A percentile compares a stretch with the other conserved stretches of the same genome.
phyloP scores from a whole-genome alignment of 1,284 basidiomycete species.

The Austropuccinia psidii region DNA sequence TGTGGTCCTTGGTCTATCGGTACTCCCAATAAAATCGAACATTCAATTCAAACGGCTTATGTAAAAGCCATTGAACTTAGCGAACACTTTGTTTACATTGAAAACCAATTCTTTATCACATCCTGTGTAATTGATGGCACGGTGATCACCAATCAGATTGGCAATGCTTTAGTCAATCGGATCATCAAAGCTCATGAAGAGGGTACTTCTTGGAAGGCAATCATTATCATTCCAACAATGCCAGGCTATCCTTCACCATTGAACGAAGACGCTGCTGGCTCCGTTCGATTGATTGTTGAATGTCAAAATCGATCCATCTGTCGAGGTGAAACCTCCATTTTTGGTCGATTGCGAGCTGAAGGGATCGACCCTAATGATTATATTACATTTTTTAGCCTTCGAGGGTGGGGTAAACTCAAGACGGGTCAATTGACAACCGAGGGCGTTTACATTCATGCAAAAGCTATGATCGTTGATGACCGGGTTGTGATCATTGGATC shows the following conservation, averaged over 20 bases:
- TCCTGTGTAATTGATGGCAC: conserved; percentile 83
- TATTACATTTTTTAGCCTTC: conserved; percentile 80
- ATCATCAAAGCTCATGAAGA: conserved; percentile 83
- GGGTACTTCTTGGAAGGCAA: conserved; percentile 76
- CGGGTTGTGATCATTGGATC: conserved; percentile 96
- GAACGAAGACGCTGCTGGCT: conserved; percentile 83
- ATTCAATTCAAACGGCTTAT: conserved; percentile 92
- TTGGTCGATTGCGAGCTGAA: conserved; percentile 72
- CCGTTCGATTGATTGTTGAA: conserved; percentile 83
- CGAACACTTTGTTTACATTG: conserved; percentile 87
- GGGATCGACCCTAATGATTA: conserved; percentile 90
- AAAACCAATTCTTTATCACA: conserved; percentile 98
- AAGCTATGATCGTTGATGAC: conserved; percentile 91
- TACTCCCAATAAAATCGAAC: conserved; percentile 73
- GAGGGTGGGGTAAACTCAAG: conserved; percentile 87
- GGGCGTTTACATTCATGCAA: conserved; percentile 74
- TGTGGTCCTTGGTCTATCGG: conserved; percentile 95
- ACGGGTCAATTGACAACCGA: conserved; percentile 81
- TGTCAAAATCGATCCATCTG: conserved; percentile 85
- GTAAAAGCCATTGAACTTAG: conserved; percentile 79
- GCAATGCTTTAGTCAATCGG: conserved; percentile 83
- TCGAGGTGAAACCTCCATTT: conserved; percentile 87
- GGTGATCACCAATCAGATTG: conserved; percentile 84
- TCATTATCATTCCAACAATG: conserved; percentile 82
- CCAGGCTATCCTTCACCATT: conserved; percentile 92